Evolutionary conservation across 306 rosid species (phyloP).

Genomic region (Carpinus viminea): DNA sequence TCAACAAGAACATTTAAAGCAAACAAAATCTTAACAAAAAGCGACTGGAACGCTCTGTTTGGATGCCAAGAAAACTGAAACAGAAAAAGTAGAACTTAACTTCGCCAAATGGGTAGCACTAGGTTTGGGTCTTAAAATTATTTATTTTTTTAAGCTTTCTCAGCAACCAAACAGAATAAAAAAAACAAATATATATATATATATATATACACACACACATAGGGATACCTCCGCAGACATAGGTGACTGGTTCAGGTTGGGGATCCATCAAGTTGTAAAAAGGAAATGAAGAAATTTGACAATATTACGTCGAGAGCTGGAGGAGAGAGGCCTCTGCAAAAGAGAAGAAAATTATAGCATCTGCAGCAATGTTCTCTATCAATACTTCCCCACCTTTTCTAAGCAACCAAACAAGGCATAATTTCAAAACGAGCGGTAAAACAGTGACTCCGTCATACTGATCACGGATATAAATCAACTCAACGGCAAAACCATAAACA

Average conservation of each 20-base stretch:
- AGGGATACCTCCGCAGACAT: slow-evolving; percentile 63
- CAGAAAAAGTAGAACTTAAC: neutral
- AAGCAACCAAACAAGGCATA: neutral
- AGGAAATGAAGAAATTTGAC: too few relatives aligned
- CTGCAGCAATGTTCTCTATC: neutral
- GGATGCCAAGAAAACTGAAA: neutral
- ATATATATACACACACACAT: too few relatives aligned
- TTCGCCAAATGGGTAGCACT: neutral
- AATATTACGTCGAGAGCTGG: too few relatives aligned
- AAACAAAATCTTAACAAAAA: too few relatives aligned
- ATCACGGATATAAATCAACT: slow-evolving; percentile 8
- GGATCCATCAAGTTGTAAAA: slow-evolving; percentile 50
- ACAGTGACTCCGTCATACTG: slow-evolving; percentile 2
- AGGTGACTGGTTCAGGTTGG: slow-evolving; percentile 68
- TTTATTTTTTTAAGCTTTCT: neutral
- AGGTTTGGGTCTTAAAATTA: neutral
- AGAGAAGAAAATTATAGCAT: too few relatives aligned
- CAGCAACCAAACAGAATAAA: neutral
- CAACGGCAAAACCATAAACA: neutral
- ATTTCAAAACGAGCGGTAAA: neutral
- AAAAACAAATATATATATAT: neutral
- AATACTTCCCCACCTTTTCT: neutral
- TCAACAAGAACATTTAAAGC: neutral
- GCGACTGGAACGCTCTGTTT: neutral
- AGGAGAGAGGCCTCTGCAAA: too few relatives aligned